phyloP scores from a whole-genome alignment of 2,329 filamentous ascomycete genomes.

The Colletotrichum noveboracense region DNA sequence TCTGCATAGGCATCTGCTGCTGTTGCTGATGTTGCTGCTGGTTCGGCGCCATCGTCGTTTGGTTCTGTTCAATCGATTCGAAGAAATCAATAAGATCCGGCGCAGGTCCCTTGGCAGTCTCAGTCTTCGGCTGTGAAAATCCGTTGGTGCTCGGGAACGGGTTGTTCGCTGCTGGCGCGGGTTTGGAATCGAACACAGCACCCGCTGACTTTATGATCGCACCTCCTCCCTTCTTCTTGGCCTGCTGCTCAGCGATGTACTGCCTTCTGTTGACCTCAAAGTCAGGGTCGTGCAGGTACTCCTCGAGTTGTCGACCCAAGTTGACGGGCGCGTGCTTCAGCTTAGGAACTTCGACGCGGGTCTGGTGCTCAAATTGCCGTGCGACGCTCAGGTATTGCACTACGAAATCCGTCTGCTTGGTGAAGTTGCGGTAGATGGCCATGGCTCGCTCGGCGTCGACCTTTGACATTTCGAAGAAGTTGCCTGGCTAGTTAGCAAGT shows the following conservation, averaged over 20 bases:
- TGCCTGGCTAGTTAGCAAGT: constrained; percentile 59
- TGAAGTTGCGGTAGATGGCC: constrained; percentile 90
- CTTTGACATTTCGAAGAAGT: constrained; percentile 98
- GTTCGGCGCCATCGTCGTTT: constrained; percentile 68
- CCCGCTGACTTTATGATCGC: constrained; percentile 26
- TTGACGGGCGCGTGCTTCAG: constrained; percentile 97
- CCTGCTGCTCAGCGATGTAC: constrained; percentile 87
- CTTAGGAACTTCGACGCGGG: constrained; percentile 92
- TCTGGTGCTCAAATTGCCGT: constrained; percentile 89
- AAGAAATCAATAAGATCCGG: constrained; percentile 94
- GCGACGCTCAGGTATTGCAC: constrained; percentile 89
- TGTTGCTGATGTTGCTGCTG: constrained; percentile 36
- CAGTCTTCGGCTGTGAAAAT: constrained; percentile 44
- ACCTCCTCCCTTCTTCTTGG: constrained; percentile 56
- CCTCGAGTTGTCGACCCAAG: constrained; percentile 85
- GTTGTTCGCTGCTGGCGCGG: constrained; percentile 44
- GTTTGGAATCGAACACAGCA: constrained; percentile 38
- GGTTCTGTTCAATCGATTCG: constrained; percentile 89
- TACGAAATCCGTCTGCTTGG: constrained; percentile 88
- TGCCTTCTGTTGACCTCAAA: constrained; percentile 94
- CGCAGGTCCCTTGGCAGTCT: constrained; percentile 65
- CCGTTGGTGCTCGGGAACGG: constrained; percentile 46
- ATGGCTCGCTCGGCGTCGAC: constrained; percentile 91
- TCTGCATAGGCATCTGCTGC: constrained; percentile 28
- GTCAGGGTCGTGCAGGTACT: constrained; percentile 92